phyloP scores from a whole-genome alignment of 306 rosid genomes.

The Herpetospermum pedunculosum region DNA sequence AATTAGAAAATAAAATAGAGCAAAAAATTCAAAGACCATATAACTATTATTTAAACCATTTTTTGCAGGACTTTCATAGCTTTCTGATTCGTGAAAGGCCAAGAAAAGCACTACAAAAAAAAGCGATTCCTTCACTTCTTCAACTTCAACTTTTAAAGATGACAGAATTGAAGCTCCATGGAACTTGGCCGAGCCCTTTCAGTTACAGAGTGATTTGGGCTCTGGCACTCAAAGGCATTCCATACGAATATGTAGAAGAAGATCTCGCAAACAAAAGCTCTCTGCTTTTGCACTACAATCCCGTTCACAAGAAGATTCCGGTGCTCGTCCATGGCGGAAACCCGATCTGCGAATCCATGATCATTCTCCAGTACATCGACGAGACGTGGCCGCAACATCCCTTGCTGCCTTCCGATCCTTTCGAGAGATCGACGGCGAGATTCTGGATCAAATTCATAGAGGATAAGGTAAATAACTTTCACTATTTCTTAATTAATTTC shows the following conservation, averaged over 20 bases:
- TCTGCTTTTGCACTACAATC: constrained; percentile 28
- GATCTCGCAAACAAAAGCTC: constrained; percentile 30
- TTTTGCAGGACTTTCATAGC: not conserved
- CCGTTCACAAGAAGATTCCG: constrained; percentile 34
- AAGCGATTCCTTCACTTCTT: not conserved
- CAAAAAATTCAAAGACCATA: not conserved
- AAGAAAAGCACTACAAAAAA: not conserved
- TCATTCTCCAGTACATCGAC: constrained; percentile 39
- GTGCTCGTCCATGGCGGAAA: constrained; percentile 41
- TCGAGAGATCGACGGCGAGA: constrained; percentile 20
- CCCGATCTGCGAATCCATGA: constrained; percentile 25
- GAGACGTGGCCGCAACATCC: constrained; percentile 26
- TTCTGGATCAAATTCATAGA: constrained; percentile 20
- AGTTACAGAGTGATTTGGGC: constrained; percentile 37
- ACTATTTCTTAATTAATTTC: too few species aligned
- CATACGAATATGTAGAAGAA: constrained; percentile 35
- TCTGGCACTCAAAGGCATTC: constrained; percentile 30
- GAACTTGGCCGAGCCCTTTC: constrained; percentile 37
- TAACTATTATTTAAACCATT: not conserved
- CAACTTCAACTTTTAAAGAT: not conserved
- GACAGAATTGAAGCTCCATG: constrained; percentile 16
- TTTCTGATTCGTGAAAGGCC: not conserved
- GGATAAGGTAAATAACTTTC: constrained; percentile 28
- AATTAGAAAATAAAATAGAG: not conserved
- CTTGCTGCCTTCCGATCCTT: constrained; percentile 16